These are phyloP conservation scores for Rhodotorula sp. DNA, from an alignment of 1,284 basidiomycete species.

Conservation along the genomic window DNA sequence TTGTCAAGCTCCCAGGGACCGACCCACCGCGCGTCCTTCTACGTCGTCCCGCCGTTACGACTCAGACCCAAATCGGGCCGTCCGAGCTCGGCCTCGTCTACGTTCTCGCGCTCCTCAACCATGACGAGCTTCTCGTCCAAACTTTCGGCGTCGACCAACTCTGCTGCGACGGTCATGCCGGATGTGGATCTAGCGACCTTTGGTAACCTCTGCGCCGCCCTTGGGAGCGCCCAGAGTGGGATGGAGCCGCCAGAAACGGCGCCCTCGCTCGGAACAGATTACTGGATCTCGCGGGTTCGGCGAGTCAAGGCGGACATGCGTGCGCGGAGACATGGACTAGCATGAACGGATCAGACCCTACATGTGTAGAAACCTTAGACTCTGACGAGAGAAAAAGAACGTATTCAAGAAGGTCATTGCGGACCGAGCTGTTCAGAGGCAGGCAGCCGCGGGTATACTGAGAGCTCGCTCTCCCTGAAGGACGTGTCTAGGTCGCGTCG, in stretches of 20 bases:
- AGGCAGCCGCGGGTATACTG: no score
- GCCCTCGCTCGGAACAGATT: neutral
- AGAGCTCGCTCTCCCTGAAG: no score
- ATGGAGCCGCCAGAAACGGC: neutral
- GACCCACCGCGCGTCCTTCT: neutral
- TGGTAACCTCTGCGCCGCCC: neutral
- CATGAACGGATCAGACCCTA: neutral
- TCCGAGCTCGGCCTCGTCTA: neutral
- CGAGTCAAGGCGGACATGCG: neutral
- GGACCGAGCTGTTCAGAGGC: no score
- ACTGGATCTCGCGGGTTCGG: neutral
- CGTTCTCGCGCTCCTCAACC: neutral
- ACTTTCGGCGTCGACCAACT: neutral
- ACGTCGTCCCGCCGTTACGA: neutral
- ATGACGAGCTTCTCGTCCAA: neutral
- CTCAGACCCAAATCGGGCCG: neutral
- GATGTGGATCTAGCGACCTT: neutral
- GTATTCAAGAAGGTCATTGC: no score
- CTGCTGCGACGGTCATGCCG: neutral
- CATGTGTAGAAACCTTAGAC: neutral
- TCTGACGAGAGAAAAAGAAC: neutral
- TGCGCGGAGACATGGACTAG: neutral
- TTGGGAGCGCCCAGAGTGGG: neutral
- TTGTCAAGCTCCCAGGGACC: neutral
- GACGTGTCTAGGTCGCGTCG: no score